Base-by-base conservation (phyloP, 805 yeast species). In the Saccharomycopsis javanensis region DNA sequence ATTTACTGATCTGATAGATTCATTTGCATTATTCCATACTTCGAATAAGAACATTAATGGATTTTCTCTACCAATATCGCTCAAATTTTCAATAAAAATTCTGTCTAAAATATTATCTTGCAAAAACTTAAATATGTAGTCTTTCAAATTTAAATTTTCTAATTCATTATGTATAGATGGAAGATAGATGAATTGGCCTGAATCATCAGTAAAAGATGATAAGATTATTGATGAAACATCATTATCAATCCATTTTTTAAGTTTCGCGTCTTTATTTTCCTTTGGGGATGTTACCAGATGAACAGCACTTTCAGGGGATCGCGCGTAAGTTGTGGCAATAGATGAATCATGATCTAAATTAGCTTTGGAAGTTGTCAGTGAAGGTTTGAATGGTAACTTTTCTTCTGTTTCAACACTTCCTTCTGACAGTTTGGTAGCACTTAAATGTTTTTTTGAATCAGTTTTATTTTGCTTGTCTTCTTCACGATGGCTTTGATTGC, bases 61-160 rank as follows among this genome's bases (percentile, higher is more conserved):
- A 11, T 74, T 65, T 1, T 66, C 60, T 15, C 75, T 71, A 0
- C 87, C 88, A 35, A 68, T 63, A 57, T 82, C 86, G 1, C 83
- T 75, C 50, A 83, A 68, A 20, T 79, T 66, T 59, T 82, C 86
- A 67, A 83, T 74, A 56, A 82, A 75, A 2, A 77, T 70, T 6
- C 76, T 70, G 61, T 83, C 89, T 34, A 80, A 65, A 1, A 62
- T 25, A 16, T 57, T 57, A 20, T 60, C 59, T 7, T 57, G 31
- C 5, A 55, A 23, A 46, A 60, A 60, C 15, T 50, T 50, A 18
- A 35, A 50, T 5, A 30, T 23, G 4, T 31, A 18, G 15, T 38
- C 55, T 15, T 34, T n/a, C 5, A 27, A 50, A 11, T 48, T 50
- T n/a, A 53, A 30, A 10, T n/a, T 50, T 18, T 18, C 18, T 7